Conservation (phyloP, 2,329 filamentous ascomycete genomes). For the Pseudocercospora macadamiae region DNA sequence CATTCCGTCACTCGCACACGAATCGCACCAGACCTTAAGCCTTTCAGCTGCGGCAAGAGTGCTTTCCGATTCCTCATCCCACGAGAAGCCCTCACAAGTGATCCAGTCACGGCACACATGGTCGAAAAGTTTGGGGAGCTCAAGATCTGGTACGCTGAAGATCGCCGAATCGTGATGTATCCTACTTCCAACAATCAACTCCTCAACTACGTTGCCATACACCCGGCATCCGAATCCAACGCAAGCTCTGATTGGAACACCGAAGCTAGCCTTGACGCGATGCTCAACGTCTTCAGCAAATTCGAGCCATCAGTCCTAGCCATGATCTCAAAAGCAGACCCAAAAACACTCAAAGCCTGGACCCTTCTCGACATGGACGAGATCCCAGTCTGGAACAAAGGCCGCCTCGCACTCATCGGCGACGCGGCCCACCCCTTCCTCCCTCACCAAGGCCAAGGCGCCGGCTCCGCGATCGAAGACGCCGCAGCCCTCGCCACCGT, state of each 20-base stretch:
- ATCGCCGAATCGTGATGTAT: constrained; percentile 53
- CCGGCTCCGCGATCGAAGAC: constrained; percentile 68
- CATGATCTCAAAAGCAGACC: constrained; percentile 44
- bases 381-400: constrained; percentile 59
- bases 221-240: constrained; percentile 37
- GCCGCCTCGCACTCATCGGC: constrained; percentile 61
- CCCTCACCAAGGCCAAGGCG: constrained; percentile 65
- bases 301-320: constrained; percentile 43
- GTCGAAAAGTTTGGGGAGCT: constrained; percentile 42
- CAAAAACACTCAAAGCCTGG: constrained; percentile 57
- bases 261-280: constrained; percentile 39
- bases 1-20: constrained; percentile 30
- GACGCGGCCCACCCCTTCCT: constrained; percentile 72
- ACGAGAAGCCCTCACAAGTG: constrained; percentile 46
- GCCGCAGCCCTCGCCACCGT: constrained; percentile 62
- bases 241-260: constrained; percentile 41
- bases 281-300: constrained; percentile 45
- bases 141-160: constrained; percentile 48
- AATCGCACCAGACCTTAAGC: constrained; percentile 30
- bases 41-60: constrained; percentile 52
- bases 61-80: constrained; percentile 61
- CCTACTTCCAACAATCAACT: constrained; percentile 51
- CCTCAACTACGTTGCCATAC: constrained; percentile 52
- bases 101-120: constrained; percentile 43
- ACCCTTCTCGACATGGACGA: constrained; percentile 64